Percentiles rank a stretch among this genome's conserved stretches.
Evolutionary conservation across 495 filamentous ascomycete genomes (phyloP).

Genomic region (Penicillium ucsense): DNA sequence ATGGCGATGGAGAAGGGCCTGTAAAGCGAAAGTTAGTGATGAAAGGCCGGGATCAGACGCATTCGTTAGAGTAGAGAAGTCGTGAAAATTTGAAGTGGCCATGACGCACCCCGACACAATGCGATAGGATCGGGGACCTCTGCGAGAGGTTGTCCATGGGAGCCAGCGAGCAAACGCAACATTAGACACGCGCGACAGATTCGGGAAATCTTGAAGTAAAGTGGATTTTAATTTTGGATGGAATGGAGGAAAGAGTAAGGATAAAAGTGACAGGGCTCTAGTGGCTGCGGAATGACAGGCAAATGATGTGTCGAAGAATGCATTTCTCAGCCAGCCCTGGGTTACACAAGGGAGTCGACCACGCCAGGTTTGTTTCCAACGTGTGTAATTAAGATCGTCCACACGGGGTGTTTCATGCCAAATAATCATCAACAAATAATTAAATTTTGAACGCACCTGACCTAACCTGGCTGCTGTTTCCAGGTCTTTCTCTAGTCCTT

Average conservation of each 20-base stretch:
- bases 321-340: slow-evolving; percentile 3
- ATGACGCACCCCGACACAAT: slow-evolving; percentile 32
- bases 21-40: slow-evolving; percentile 62
- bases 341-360: not conserved
- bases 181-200: not conserved
- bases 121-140: slow-evolving; percentile 21
- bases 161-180: not conserved
- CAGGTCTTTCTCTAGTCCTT: slow-evolving; percentile 78
- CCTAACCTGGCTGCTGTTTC: slow-evolving; percentile 75
- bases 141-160: slow-evolving; percentile 8
- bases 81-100: slow-evolving; percentile 15
- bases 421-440: slow-evolving; percentile 1
- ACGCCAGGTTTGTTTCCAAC: not conserved
- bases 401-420: not conserved
- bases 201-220: not conserved
- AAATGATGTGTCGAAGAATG: slow-evolving; percentile 15
- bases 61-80: slow-evolving; percentile 9
- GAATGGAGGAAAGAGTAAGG: not conserved
- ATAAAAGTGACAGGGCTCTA: not conserved
- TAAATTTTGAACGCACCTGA: slow-evolving; percentile 53
- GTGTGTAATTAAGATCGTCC: no score
- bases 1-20: slow-evolving; percentile 86
- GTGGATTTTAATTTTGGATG: not conserved
- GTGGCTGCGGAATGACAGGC: slow-evolving; percentile 10
- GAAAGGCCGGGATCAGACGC: slow-evolving; percentile 18